Evolutionary conservation across 2,329 filamentous ascomycete genomes (phyloP).

Genomic region (Coniosporium tulheliwenetii): DNA sequence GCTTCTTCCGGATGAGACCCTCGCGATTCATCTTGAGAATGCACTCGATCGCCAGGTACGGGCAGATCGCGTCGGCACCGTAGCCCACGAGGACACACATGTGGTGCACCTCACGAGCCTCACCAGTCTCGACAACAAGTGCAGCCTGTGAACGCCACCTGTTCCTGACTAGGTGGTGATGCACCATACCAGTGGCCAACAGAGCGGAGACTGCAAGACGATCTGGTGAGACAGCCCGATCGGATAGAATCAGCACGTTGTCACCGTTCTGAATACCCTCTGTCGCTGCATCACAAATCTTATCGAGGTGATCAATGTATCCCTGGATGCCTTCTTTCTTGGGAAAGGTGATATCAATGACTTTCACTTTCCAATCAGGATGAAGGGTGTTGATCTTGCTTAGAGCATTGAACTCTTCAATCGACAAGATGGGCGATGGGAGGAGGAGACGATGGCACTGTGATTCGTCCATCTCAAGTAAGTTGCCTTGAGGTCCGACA

Average conservation of each 20-base stretch:
- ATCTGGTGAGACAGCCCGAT: constrained; percentile 68
- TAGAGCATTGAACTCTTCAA: constrained; percentile 79
- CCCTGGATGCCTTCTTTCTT: constrained; percentile 71
- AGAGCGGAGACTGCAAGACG: constrained; percentile 76
- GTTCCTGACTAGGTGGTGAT: constrained; percentile 89
- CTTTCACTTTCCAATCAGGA: constrained; percentile 72
- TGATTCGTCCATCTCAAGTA: constrained; percentile 81
- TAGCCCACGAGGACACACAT: constrained; percentile 98
- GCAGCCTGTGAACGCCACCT: constrained; percentile 87
- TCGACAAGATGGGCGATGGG: constrained; percentile 75
- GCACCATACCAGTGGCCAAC: constrained; percentile 80
- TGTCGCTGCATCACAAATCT: constrained; percentile 73
- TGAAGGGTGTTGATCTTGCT: constrained; percentile 60
- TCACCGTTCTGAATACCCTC: constrained; percentile 71
- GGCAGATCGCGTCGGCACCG: constrained; percentile 85
- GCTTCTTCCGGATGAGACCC: constrained; percentile 79
- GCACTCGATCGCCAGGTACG: constrained; percentile 90
- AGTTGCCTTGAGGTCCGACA: constrained; percentile 86
- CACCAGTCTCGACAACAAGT: constrained; percentile 78
- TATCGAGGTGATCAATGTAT: constrained; percentile 74
- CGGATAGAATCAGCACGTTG: constrained; percentile 77
- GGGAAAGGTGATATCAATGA: constrained; percentile 84
- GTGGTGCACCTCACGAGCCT: constrained; percentile 94
- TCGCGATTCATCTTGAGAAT: constrained; percentile 94
- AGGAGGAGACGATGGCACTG: constrained; percentile 79